Evolutionary conservation across 31 red algal species (phyloP).

Genomic region (Asparagopsis taxiformis): DNA sequence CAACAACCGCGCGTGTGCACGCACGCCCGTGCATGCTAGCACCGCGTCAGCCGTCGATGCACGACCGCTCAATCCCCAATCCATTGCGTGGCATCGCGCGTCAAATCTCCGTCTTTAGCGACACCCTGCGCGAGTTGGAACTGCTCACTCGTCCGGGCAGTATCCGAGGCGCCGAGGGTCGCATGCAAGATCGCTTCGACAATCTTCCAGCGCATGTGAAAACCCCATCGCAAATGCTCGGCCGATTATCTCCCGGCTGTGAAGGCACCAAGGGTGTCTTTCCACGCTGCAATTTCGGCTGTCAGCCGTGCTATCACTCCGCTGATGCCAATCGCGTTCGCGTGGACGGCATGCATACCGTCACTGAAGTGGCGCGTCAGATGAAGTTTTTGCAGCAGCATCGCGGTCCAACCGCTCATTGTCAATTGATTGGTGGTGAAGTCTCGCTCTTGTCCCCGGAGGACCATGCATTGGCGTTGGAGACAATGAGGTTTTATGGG

Average conservation of each 20-base stretch:
- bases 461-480: slow-evolving; percentile 75
- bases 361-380: slow-evolving; percentile 66
- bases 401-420: slow-evolving; percentile 60
- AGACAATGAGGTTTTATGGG: slow-evolving; percentile 79
- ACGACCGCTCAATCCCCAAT: no score
- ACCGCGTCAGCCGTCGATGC: no score
- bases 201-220: slow-evolving; percentile 50
- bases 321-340: slow-evolving; percentile 78
- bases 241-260: slow-evolving; percentile 69
- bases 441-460: slow-evolving; percentile 66
- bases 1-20: no score
- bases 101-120: not conserved
- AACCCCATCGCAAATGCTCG: slow-evolving; percentile 72
- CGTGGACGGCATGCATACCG: slow-evolving; percentile 80
- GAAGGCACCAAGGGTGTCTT: slow-evolving; percentile 87
- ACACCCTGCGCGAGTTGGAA: slow-evolving; percentile 1
- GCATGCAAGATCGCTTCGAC: slow-evolving; percentile 22
- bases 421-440: slow-evolving; percentile 87
- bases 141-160: slow-evolving; percentile 19
- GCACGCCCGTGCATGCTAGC: no score
- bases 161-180: slow-evolving; percentile 7
- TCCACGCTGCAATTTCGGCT: slow-evolving; percentile 77
- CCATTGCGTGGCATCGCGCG: not conserved
- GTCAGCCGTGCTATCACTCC: slow-evolving; percentile 87
- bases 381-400: slow-evolving; percentile 45